Conservation (phyloP, 2,329 filamentous ascomycete genomes). For the Fusarium sp. region DNA sequence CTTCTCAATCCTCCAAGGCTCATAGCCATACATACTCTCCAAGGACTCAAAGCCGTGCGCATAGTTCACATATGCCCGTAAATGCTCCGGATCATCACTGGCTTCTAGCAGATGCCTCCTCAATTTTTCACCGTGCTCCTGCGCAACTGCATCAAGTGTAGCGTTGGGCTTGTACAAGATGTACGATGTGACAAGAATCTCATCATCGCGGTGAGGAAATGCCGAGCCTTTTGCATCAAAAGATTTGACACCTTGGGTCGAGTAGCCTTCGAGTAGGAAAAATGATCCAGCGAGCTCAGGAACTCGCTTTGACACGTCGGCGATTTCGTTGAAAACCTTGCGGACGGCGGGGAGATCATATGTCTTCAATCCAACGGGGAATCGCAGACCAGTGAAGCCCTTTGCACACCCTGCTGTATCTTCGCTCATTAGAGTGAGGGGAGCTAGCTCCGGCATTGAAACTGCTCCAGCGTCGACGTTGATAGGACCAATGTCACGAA, state of each 20-base stretch:
- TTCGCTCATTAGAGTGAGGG: conserved; percentile 56
- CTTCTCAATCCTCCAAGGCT: conserved; percentile 57
- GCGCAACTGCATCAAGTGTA: conserved; percentile 13
- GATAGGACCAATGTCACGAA: conserved; percentile 57
- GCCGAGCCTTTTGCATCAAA: conserved; percentile 17
- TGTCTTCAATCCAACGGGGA: conserved; percentile 58
- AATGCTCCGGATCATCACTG: conserved; percentile 19
- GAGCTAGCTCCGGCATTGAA: conserved; percentile 59
- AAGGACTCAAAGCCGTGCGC: conserved; percentile 30
- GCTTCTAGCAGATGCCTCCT: conserved; percentile 13
- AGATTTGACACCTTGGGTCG: conserved; percentile 25
- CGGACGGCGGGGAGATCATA: conserved; percentile 52
- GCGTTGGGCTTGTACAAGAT: conserved; percentile 34
- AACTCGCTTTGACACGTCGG: conserved; percentile 25
- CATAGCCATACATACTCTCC: conserved; percentile 27
- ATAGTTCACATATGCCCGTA: conserved; percentile 39
- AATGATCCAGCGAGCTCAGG: conserved; percentile 49
- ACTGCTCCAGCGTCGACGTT: conserved; percentile 48
- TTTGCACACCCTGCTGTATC: conserved; percentile 58
- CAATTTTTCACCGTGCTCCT: conserved; percentile 26
- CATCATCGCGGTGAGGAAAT: conserved; percentile 32
- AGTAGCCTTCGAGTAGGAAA: conserved; percentile 69
- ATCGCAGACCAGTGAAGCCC: conserved; percentile 56
- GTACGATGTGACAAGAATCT: conserved; percentile 22
- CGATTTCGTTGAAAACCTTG: conserved; percentile 51